Percentiles rank a stretch among this genome's conserved stretches.
These are phyloP conservation scores for Corynascus novoguineensis DNA, from an alignment of 495 filamentous ascomycete genomes.

Conservation along the genomic window DNA sequence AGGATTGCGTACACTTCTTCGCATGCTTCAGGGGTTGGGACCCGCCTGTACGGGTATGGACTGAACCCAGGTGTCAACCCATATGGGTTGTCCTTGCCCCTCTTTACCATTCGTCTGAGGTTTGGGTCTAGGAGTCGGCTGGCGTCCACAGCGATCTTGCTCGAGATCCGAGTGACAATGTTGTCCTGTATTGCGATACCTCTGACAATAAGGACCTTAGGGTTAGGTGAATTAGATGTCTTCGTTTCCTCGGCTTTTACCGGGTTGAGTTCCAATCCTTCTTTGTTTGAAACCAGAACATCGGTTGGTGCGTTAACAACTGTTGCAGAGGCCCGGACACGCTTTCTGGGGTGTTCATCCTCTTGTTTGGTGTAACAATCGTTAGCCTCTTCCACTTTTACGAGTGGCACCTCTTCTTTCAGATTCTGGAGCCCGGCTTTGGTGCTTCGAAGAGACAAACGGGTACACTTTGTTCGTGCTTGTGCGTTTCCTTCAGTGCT, in stretches of 20 bases:
- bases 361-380: neutral
- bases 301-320: neutral
- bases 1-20: conserved; percentile 68
- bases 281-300: neutral
- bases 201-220: conserved; percentile 12
- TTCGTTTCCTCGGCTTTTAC: conserved; percentile 8
- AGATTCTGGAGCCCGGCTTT: neutral
- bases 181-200: conserved; percentile 12
- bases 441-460: neutral
- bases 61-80: conserved; percentile 44
- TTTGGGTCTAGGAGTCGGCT: conserved; percentile 20
- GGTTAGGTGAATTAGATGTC: neutral
- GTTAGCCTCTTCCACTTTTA: neutral
- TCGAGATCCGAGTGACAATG: neutral
- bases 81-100: conserved; percentile 40
- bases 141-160: conserved; percentile 16
- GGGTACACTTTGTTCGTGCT: neutral
- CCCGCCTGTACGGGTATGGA: conserved; percentile 65
- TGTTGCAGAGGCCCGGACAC: neutral
- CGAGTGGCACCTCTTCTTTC: neutral
- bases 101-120: conserved; percentile 26
- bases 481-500: neutral
- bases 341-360: neutral
- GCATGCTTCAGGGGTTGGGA: conserved; percentile 68
- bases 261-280: neutral